These are phyloP conservation scores for Fusarium buxicola DNA, from an alignment of 2,329 filamentous ascomycete genomes.

Conservation along the genomic window DNA sequence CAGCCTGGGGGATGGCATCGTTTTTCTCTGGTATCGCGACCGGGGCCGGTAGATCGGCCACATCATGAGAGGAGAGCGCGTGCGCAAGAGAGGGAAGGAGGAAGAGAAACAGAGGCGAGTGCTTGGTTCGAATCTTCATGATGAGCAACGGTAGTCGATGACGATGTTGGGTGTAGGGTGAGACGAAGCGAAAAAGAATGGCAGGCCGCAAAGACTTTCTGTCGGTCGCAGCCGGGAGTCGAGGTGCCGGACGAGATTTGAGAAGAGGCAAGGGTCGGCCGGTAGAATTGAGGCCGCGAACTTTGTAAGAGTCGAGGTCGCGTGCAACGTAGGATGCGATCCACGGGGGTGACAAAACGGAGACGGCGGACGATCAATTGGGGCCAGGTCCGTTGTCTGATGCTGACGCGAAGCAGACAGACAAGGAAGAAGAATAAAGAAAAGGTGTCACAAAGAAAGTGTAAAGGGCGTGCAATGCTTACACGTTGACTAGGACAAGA, in stretches of 20 bases:
- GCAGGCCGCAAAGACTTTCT: slow-evolving; percentile 18
- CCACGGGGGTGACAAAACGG: slow-evolving; percentile 14
- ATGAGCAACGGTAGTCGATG: slow-evolving; percentile 41
- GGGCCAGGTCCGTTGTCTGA: slow-evolving; percentile 10
- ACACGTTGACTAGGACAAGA: slow-evolving; percentile 16
- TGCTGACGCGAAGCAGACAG: slow-evolving; percentile 25
- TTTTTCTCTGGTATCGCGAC: slow-evolving; percentile 44
- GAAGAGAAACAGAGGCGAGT: slow-evolving; percentile 69
- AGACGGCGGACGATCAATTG: neutral
- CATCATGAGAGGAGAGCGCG: slow-evolving; percentile 53
- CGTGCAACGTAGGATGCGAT: slow-evolving; percentile 40
- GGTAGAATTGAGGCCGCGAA: slow-evolving; percentile 19
- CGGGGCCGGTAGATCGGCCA: slow-evolving; percentile 40
- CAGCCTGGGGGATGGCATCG: slow-evolving; percentile 43
- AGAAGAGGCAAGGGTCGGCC: slow-evolving; percentile 4
- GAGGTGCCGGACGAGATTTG: slow-evolving; percentile 7
- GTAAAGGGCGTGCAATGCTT: slow-evolving; percentile 4
- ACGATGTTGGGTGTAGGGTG: neutral
- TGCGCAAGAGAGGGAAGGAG: slow-evolving; percentile 67
- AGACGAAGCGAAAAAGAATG: slow-evolving; percentile 6
- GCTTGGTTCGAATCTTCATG: slow-evolving; percentile 70
- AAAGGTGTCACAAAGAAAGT: slow-evolving; percentile 3
- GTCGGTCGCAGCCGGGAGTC: slow-evolving; percentile 24
- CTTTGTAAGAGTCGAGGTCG: slow-evolving; percentile 28
- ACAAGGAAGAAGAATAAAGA: slow-evolving; percentile 5